phyloP scores from a whole-genome alignment of 176 grass and related monocot genomes.

The Aegilops sharonensis region DNA sequence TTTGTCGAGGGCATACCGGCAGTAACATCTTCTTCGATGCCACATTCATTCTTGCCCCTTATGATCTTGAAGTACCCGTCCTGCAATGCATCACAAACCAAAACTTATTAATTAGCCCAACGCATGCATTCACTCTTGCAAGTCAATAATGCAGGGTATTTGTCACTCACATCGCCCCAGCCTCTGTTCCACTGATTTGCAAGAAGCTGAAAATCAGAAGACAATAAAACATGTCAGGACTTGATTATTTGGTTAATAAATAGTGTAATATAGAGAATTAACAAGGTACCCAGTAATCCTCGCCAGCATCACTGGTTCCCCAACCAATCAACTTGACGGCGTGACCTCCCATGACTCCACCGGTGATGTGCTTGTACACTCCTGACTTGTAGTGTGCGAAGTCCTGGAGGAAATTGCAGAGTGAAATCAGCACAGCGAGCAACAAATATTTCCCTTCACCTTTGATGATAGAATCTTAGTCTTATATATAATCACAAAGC shows the following conservation, averaged over 20 bases:
- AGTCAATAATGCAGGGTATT: background rate
- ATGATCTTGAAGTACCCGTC: constrained; percentile 91
- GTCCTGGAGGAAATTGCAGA: constrained; percentile 50
- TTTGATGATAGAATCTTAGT: background rate
- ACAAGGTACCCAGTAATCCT: constrained; percentile 88
- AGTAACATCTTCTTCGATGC: constrained; percentile 76
- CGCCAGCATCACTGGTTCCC: constrained; percentile 81
- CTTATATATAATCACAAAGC: constrained; percentile 7
- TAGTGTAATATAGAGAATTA: constrained; percentile 1
- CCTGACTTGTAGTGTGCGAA: constrained; percentile 97
- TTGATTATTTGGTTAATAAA: constrained; percentile 6
- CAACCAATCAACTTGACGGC: constrained; percentile 93
- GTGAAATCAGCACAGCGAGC: background rate
- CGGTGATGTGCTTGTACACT: constrained; percentile 88
- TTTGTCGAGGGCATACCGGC: constrained; percentile 75
- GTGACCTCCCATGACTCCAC: constrained; percentile 77
- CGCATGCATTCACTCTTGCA: background rate
- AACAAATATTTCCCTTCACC: background rate
- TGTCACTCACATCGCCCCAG: constrained; percentile 85
- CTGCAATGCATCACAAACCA: constrained; percentile 35
- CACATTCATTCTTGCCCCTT: constrained; percentile 79
- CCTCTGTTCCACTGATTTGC: constrained; percentile 95
- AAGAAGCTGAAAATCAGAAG: constrained; percentile 70
- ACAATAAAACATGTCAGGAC: background rate
- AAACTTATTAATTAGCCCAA: constrained; percentile 2